These are phyloP conservation scores for Colletotrichum destructivum DNA, from an alignment of 2,329 filamentous ascomycete genomes.

Conservation along the genomic window DNA sequence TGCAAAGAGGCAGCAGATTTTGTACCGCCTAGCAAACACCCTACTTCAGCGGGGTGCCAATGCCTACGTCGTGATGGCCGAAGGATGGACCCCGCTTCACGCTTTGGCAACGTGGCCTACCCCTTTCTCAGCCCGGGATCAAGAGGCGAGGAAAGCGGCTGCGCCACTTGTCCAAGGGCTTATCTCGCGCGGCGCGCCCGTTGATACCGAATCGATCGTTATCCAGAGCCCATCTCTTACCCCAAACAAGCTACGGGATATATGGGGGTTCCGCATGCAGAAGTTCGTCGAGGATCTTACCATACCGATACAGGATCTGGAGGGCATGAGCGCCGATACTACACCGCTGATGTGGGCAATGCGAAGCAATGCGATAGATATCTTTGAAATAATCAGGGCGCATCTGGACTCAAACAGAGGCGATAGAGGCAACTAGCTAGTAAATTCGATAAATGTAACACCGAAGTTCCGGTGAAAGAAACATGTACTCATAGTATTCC, in stretches of 20 bases:
- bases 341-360: constrained; percentile 30
- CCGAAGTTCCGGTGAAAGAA: not conserved
- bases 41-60: constrained; percentile 31
- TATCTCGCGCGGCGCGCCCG: constrained; percentile 31
- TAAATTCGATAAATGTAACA: not conserved
- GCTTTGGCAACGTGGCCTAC: constrained; percentile 29
- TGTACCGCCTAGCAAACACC: constrained; percentile 17
- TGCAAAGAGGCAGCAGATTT: constrained; percentile 16
- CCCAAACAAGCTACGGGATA: constrained; percentile 8
- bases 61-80: constrained; percentile 35
- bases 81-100: constrained; percentile 40
- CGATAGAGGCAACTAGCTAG: constrained; percentile 17
- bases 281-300: constrained; percentile 19
- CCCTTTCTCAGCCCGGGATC: constrained; percentile 15
- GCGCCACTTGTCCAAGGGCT: constrained; percentile 28
- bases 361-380: constrained; percentile 18
- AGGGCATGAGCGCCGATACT: constrained; percentile 8
- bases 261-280: constrained; percentile 36
- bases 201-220: constrained; percentile 26
- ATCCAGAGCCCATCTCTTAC: constrained; percentile 16
- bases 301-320: constrained; percentile 7
- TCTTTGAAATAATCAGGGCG: constrained; percentile 24
- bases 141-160: constrained; percentile 13
- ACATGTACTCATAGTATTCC: not conserved
- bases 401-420: constrained; percentile 17